Evolutionary conservation across 345 rosid genomes (phyloP).

Genomic region (Angophora floribunda): DNA sequence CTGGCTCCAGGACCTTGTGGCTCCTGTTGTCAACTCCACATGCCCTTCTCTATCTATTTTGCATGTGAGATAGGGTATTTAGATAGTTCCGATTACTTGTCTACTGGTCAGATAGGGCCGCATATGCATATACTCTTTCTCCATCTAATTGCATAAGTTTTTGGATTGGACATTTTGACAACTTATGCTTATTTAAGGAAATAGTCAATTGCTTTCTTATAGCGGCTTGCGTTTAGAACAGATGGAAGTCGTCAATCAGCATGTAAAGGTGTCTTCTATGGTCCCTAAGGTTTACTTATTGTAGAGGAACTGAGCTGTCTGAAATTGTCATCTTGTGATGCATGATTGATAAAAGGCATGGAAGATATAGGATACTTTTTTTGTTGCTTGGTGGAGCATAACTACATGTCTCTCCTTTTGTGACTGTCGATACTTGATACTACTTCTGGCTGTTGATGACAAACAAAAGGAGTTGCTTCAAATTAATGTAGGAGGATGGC

Average conservation of each 20-base stretch:
- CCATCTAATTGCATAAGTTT: background rate
- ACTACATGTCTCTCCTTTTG: background rate
- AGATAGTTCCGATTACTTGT: background rate
- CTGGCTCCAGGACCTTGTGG: background rate
- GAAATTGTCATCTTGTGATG: background rate
- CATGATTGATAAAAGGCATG: background rate
- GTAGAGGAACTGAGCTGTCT: background rate
- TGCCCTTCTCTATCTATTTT: background rate
- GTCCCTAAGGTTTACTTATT: background rate
- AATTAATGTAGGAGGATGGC: slow-evolving; percentile 57
- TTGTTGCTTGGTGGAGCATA: background rate
- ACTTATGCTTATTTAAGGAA: background rate
- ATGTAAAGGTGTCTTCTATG: background rate
- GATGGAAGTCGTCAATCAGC: background rate
- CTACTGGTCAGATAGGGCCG: background rate
- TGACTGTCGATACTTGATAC: background rate
- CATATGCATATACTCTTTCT: background rate
- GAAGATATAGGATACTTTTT: background rate
- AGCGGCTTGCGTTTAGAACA: background rate
- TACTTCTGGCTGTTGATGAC: background rate
- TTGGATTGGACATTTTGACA: background rate
- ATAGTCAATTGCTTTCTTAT: background rate
- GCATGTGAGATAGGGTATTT: background rate
- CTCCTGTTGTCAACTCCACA: background rate
- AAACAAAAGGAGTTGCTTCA: background rate